Base-by-base conservation (phyloP, 805 yeast genomes). In the Nakazawaea siamensis region DNA sequence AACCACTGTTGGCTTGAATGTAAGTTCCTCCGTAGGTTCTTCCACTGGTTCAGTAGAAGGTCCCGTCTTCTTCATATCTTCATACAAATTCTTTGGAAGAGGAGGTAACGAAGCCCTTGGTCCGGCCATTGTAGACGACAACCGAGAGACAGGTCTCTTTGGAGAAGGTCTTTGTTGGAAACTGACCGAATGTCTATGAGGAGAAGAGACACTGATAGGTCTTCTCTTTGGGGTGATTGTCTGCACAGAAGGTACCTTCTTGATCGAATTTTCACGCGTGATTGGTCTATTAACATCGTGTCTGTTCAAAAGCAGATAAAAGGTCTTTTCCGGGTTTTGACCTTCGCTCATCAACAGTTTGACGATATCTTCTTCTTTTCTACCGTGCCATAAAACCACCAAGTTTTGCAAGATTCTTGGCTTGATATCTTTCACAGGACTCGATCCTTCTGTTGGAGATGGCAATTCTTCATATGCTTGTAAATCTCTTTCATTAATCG, bases 311-410 rank as follows among this genome's bases (percentile, higher is more conserved):
- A 60, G 44, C 7, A 60, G 53, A 37, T 60, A 60, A 33, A 60
- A 60, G 1, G 63, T 60, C 48, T 60, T 60, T 37, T 59, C 65
- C 5, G 63, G 47, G 38, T 51, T 58, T 12, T 53, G 45, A 25
- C 46, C 51, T 3, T 51, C 42, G 10, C 47, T 39, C 28, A 60
- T 34, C 20, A 60, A 44, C 4, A 58, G 42, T 18, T 41, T 34
- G 20, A 51, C 43, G 27, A 60, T 57, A 27, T 55, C 49, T 14
- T 50, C 59, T 53, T 59, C 42, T 51, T 66, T 43, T 45, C 78
- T 58, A 30, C 73, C 75, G 45, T 73, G 73, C 79, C 79, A 73
- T 43, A 73, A 58, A 38, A 71, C 72, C 18, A 73, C 64, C 45
- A 73, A 60, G 45, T 73, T 73, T 36, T 70, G 68, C 41, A 73